Base-by-base conservation (phyloP, 345 rosid species). In the Noccaea bulbosa region DNA sequence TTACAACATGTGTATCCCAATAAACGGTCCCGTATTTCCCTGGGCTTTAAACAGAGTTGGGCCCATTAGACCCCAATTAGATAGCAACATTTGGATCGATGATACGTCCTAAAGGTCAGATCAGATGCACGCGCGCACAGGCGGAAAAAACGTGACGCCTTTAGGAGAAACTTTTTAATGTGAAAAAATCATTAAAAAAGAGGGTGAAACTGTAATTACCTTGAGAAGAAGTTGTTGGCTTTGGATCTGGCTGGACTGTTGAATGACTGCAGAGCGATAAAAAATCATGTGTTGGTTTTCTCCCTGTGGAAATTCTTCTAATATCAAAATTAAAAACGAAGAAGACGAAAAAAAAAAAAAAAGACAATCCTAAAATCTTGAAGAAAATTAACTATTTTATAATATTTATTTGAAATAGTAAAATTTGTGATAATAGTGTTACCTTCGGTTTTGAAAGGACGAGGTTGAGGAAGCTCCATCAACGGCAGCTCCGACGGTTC, bases 381-480 rank as follows among this genome's bases (percentile, higher is more conserved):
- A 22, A 5, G 20, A 55, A 55, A 54, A 2, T 20, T 8, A 67
- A 43, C 30, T 46, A 7, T 33, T 33, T 6, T 33, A 27, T 27
- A 39, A 9, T 43, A 9, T 30, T 43, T 4, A 11, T 15, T 32
- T 51, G 3, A 54, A 11, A 40, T 38, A 32, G 5, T 1, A 40
- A 12, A 14, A 8, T 7, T 12, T 1, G 20, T 22, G 38, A 15
- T 44, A 15, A 60, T 54, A 39, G 60, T 34, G 56, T 48, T 84
- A 94, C 97, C 97, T 84, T 91, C 79, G 14, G 82, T 63, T 69
- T 85, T 93, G 24, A 82, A 88, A 40, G 88, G 70, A 63, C 93
- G 88, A 41, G 90, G 78, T 64, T 82, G 97, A 73, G 93, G 91
- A 67, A 91, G 89, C 93, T 91, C 99, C 97, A 94, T 93, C 45